Base-by-base conservation (phyloP, 257 asterid species). In the Petrea volubilis region DNA sequence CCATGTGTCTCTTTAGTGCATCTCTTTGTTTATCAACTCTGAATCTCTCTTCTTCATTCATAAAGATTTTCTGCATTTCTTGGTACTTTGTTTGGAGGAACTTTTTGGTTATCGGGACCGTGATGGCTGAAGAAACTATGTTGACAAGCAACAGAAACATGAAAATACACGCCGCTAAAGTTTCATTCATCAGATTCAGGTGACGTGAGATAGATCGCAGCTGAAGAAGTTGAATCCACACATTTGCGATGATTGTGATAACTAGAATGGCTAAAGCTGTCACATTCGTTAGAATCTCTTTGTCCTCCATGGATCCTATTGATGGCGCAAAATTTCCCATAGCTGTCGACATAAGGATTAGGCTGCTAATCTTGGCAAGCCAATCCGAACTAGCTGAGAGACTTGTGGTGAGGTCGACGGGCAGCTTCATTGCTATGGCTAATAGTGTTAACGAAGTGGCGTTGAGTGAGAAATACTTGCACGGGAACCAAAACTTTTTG, bases 391-490 rank as follows among this genome's bases (percentile, higher is more conserved):
- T 18, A 1, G 73, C 62, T n/a, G 18, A 63, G 79, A 79, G 74
- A 24, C 56, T 50, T 17, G 75, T 74, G 0, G 78, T 78, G 33
- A 83, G 87, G 56, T 83, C 88, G 50, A 71, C 34, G 0, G 80
- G 80, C 5, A 80, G 76, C 84, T 83, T 83, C 83, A 80, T 68
- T 1, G 81, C 73, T 36, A 83, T 80, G 6, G 83, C 79, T 43
- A 83, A 49, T 40, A 83, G 21, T 2, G 88, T 80, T 50, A 83
- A 72, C 1, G 78, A 77, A 70, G 60, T 46, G 7, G 85, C 85
- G 6, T 78, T 80, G 52, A 83, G 79, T 6, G 82, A 74, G 44
- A 83, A 77, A 31, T 58, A 64, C 17, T 55, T 80, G 3, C 74
- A 78, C 5, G 88, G 85, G 33, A 83, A 83, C 88, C 85, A 83